Evolutionary conservation across 2,329 filamentous ascomycete genomes (phyloP).

Genomic region (Teratosphaeria viscida): DNA sequence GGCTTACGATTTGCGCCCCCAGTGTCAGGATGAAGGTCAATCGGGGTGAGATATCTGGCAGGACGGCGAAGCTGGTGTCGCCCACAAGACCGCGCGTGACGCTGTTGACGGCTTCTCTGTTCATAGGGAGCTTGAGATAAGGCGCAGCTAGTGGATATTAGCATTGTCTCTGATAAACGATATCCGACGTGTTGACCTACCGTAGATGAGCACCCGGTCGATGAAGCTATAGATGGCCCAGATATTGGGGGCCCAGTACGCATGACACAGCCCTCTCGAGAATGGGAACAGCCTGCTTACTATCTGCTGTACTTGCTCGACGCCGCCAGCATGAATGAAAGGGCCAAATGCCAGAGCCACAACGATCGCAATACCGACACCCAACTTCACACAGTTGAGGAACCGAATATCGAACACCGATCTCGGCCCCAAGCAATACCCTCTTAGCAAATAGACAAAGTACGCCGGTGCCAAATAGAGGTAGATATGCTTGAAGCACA

Average conservation of each 20-base stretch:
- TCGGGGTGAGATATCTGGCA: constrained; percentile 73
- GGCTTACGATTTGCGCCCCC: constrained; percentile 59
- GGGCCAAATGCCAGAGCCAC: constrained; percentile 80
- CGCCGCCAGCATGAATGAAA: constrained; percentile 70
- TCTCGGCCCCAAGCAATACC: constrained; percentile 72
- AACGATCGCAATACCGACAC: constrained; percentile 57
- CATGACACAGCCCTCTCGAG: constrained; percentile 84
- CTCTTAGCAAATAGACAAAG: constrained; percentile 82
- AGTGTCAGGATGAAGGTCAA: constrained; percentile 76
- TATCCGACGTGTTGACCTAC: constrained; percentile 42
- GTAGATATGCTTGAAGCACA: constrained; percentile 98
- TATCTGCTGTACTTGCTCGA: constrained; percentile 59
- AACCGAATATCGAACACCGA: constrained; percentile 68
- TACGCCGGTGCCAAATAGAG: constrained; percentile 93
- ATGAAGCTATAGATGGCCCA: constrained; percentile 95
- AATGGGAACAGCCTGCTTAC: constrained; percentile 84
- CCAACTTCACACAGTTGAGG: constrained; percentile 74
- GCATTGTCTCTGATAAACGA: constrained; percentile 23
- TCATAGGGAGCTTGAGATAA: constrained; percentile 62
- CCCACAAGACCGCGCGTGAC: constrained; percentile 89
- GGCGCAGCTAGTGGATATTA: constrained; percentile 57
- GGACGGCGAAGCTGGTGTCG: constrained; percentile 84
- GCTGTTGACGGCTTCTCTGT: constrained; percentile 66
- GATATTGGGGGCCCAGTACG: constrained; percentile 95
- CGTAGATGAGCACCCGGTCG: constrained; percentile 70